Conservation (phyloP, 371 early-diverging fungal species). For the Haplosporangium sp. region DNA sequence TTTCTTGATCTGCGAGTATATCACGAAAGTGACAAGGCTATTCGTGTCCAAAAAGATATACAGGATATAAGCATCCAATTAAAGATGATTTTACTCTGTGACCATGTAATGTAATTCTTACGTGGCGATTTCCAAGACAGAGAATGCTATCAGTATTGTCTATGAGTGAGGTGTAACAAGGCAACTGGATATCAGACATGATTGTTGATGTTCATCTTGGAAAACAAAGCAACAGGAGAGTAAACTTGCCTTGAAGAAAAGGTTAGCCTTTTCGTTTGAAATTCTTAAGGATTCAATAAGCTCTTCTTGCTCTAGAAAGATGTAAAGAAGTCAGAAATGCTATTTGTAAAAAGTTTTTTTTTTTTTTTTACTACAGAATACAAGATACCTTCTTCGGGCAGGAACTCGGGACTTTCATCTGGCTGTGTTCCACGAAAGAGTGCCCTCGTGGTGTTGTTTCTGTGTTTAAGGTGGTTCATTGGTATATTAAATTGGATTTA, state of each 20-base stretch:
- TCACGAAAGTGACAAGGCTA: constrained; percentile 31
- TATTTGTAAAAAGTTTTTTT: too few species aligned
- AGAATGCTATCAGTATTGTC: constrained; percentile 31
- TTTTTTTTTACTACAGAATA: too few species aligned
- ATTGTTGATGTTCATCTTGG: too few species aligned
- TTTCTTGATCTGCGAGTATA: constrained; percentile 19
- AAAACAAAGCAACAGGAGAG: background rate
- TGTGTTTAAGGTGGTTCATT: constrained; percentile 37
- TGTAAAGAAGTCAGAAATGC: too few species aligned
- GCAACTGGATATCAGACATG: too few species aligned
- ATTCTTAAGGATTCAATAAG: constrained; percentile 28
- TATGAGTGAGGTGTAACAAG: background rate
- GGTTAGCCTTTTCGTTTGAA: constrained; percentile 37
- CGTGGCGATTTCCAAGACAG: constrained; percentile 28
- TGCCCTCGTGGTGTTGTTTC: constrained; percentile 20
- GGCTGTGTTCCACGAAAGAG: constrained; percentile 23
- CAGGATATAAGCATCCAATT: background rate
- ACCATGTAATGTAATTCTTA: constrained; percentile 5
- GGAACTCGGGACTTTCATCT: constrained; percentile 26
- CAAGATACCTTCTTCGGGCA: constrained; percentile 35
- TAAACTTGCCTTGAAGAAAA: constrained; percentile 31
- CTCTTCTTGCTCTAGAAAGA: constrained; percentile 35
- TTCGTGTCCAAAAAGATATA: background rate
- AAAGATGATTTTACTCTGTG: background rate
- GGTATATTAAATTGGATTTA: background rate